Base-by-base conservation (phyloP, 345 rosid species). In the Stellera chamaejasme region DNA sequence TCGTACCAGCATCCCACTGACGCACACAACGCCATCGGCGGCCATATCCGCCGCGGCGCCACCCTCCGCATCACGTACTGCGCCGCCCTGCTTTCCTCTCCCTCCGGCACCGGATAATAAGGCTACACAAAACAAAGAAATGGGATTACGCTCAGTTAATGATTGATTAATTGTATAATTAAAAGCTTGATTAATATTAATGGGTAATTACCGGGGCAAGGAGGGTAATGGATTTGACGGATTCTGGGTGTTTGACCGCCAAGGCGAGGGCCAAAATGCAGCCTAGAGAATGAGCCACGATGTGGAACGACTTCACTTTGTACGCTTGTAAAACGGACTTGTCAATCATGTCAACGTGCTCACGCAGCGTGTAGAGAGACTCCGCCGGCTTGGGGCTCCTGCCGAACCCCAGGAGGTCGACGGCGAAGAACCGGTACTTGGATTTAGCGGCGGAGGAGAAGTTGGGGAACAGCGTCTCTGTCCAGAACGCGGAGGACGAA, bases 241-340 rank as follows among this genome's bases (percentile, higher is more conserved):
- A 79, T 45, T 72, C 77, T 1, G 90, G 87, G 71, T 80, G 81
- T 60, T 82, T 82, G 2, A 83, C 97, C 5, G 99, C 93, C 0
- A 94, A 79, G 0, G 99, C 99, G 32, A 94, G 78, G 58, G 97
- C 99, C 75, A 93, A 68, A 59, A 93, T 85, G 87, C 99, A 93
- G 61, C 99, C 99, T 56, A 93, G 67, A n/a, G 99, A 93, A 71
- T 93, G 99, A 60, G 96, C 99, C 62, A 93, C 97, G 39, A 93
- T 59, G 82, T 90, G 99, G 76, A 90, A 93, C 16, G 97, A 79
- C 69, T 79, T 82, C 36, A 93, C 90, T 50, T 75, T 64, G 72
- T 84, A 72, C 8, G 76, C 73, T 50, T 79, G 77, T n/a, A 82
- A 72, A 42, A 85, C 93, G 0, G 89, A 82, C 43, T 71, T 78